Evolutionary conservation across 345 rosid genomes (phyloP).

Genomic region (Punica granatum): DNA sequence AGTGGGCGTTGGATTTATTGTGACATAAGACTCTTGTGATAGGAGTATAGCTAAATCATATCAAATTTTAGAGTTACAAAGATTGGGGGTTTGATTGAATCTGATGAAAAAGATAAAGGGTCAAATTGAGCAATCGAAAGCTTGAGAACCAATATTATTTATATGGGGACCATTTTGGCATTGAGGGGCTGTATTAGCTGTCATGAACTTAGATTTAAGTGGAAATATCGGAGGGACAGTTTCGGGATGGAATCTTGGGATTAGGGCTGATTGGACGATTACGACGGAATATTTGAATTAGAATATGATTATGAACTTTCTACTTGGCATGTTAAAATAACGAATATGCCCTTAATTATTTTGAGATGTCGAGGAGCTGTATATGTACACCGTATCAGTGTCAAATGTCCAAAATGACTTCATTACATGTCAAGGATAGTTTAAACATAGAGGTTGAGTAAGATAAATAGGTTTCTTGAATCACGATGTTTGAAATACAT

Average conservation of each 20-base stretch:
- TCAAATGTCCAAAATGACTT: too few relatives aligned
- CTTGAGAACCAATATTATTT: too few relatives aligned
- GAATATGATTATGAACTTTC: not conserved
- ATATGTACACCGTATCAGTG: too few relatives aligned
- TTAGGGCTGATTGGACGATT: too few relatives aligned
- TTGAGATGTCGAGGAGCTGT: too few relatives aligned
- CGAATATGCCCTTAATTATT: not conserved
- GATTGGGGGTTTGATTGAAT: not conserved
- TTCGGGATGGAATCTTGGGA: conserved; percentile 6
- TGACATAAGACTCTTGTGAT: too few relatives aligned
- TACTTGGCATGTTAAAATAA: not conserved
- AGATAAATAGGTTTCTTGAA: too few relatives aligned
- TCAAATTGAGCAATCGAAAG: not conserved
- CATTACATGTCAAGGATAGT: too few relatives aligned
- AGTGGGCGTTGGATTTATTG: too few relatives aligned
- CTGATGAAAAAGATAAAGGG: not conserved
- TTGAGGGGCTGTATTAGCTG: conserved; percentile 6
- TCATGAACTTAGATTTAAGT: not conserved
- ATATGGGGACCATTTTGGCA: not conserved
- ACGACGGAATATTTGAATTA: not conserved
- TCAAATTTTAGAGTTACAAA: not conserved
- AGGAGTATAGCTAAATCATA: too few relatives aligned
- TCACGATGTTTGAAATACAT: too few relatives aligned
- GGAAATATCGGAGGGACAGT: not conserved
- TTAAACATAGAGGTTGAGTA: too few relatives aligned